A percentile compares a stretch with the other conserved stretches of the same genome.
phyloP scores from a whole-genome alignment of 2,329 filamentous ascomycete species.

The Fusarium sublunatum region DNA sequence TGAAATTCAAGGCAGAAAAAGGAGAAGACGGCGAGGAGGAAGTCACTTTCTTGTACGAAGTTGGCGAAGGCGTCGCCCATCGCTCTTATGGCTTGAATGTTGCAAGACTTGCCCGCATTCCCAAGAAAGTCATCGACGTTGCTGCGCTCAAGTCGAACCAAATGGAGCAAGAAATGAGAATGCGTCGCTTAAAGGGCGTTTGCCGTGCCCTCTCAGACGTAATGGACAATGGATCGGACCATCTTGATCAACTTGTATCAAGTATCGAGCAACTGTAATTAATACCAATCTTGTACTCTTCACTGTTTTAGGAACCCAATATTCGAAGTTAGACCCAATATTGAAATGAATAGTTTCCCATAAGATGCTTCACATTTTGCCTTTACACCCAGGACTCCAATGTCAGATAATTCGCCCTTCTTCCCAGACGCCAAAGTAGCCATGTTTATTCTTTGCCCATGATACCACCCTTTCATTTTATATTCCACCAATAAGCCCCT shows the following conservation, averaged over 20 bases:
- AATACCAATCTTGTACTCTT: constrained; percentile 9
- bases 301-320: background rate
- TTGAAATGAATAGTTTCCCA: constrained; percentile 21
- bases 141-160: constrained; percentile 83
- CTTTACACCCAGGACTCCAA: constrained; percentile 27
- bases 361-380: constrained; percentile 24
- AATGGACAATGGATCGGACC: constrained; percentile 52
- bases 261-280: constrained; percentile 69
- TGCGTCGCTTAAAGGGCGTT: constrained; percentile 68
- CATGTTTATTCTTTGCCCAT: constrained; percentile 20
- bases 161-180: constrained; percentile 78
- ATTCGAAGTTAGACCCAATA: constrained; percentile 9
- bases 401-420: constrained; percentile 25
- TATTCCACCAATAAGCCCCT: constrained; percentile 15
- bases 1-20: constrained; percentile 76
- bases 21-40: constrained; percentile 71
- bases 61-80: constrained; percentile 90
- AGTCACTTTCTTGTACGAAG: constrained; percentile 94
- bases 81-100: constrained; percentile 96
- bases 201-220: constrained; percentile 57
- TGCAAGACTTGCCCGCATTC: constrained; percentile 84
- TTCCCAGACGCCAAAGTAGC: constrained; percentile 26
- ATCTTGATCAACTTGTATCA: constrained; percentile 64
- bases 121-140: constrained; percentile 78
- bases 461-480: constrained; percentile 10